These are phyloP conservation scores for Dipteronia dyeriana DNA, from an alignment of 345 rosid genomes.

Conservation along the genomic window DNA sequence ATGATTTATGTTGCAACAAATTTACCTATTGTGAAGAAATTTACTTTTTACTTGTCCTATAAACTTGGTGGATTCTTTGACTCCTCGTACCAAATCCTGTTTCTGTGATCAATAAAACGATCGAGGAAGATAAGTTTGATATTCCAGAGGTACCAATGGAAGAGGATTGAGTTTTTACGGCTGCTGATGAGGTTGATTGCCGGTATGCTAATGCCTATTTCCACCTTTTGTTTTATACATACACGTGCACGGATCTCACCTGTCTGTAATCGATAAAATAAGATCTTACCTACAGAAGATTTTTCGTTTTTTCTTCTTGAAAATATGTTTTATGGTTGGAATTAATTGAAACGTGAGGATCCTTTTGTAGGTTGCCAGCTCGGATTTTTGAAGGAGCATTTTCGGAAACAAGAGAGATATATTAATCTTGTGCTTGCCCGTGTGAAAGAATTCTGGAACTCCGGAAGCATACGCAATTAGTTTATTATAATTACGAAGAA, in stretches of 20 bases:
- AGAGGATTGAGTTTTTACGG: constrained; percentile 55
- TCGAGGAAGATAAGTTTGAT: constrained; percentile 60
- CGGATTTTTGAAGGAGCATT: background rate
- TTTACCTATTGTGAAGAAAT: background rate
- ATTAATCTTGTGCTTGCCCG: background rate
- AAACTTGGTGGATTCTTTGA: constrained; percentile 47
- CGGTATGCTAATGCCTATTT: background rate
- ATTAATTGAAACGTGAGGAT: background rate
- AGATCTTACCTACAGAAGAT: background rate
- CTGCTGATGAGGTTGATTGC: background rate
- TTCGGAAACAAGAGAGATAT: background rate
- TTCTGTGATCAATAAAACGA: constrained; percentile 64
- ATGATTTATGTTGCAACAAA: background rate
- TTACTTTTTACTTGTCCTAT: background rate
- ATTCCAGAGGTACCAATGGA: constrained; percentile 99
- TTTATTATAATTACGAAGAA: background rate
- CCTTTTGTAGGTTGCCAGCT: background rate
- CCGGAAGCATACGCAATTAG: background rate
- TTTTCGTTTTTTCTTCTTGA: background rate
- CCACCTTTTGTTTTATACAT: background rate
- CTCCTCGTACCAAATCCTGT: constrained; percentile 51
- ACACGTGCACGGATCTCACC: background rate
- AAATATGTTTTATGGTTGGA: background rate
- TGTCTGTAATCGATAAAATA: background rate
- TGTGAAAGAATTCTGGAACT: background rate